phyloP scores from a whole-genome alignment of 345 rosid genomes.

The Salix brachista region DNA sequence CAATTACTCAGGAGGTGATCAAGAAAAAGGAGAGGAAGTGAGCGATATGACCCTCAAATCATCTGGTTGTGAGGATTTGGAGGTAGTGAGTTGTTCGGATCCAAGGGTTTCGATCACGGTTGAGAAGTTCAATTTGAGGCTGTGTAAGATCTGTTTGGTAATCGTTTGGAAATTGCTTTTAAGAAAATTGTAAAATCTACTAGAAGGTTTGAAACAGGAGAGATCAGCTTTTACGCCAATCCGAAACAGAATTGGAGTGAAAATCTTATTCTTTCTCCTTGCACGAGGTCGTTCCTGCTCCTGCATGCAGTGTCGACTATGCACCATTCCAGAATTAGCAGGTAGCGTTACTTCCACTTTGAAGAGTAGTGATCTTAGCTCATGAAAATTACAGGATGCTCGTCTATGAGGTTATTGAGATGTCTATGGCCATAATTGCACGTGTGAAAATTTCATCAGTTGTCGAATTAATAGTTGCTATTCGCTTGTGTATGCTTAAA shows the following conservation, averaged over 20 bases:
- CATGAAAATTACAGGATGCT: neutral
- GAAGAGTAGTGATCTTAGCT: neutral
- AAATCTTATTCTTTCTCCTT: neutral
- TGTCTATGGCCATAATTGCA: neutral
- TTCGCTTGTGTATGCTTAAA: neutral
- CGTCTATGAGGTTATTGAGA: neutral
- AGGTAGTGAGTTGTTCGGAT: constrained; percentile 74
- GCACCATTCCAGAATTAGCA: neutral
- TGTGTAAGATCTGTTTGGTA: constrained; percentile 32
- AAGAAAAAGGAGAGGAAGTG: constrained; percentile 16
- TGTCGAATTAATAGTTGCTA: neutral
- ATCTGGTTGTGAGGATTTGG: constrained; percentile 25
- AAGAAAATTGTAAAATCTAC: no score
- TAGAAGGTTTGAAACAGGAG: neutral
- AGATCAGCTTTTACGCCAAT: neutral
- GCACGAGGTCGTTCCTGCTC: neutral
- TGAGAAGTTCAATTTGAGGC: constrained; percentile 73
- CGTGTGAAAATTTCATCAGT: neutral
- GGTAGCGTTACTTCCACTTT: neutral
- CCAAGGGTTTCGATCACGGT: constrained; percentile 60
- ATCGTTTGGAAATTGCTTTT: no score
- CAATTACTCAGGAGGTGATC: constrained; percentile 27
- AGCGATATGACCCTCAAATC: constrained; percentile 17
- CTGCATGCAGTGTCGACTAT: neutral
- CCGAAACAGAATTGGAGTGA: neutral